These are phyloP conservation scores for Alternaria gansuensis DNA, from an alignment of 2,329 filamentous ascomycete species.

Conservation along the genomic window DNA sequence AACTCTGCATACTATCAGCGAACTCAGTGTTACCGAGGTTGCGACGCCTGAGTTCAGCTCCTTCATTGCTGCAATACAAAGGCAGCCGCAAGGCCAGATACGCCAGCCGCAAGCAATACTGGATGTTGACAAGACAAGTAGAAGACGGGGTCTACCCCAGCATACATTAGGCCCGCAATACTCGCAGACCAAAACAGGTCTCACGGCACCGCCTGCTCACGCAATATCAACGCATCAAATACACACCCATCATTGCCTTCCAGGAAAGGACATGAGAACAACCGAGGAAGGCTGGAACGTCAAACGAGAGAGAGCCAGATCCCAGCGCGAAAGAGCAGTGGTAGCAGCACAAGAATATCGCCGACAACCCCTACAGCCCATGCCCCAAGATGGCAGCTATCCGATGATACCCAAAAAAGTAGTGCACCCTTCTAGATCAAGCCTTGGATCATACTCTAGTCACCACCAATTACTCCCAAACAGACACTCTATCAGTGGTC, in stretches of 20 bases:
- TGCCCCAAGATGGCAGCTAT: slow-evolving; percentile 20
- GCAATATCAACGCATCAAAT: slow-evolving; percentile 14
- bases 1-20: slow-evolving; percentile 44
- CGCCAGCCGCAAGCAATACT: not conserved
- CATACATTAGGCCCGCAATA: slow-evolving; percentile 12
- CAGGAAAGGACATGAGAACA: not conserved
- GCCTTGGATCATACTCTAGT: slow-evolving; percentile 19
- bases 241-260: not conserved
- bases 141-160: slow-evolving; percentile 32
- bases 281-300: slow-evolving; percentile 32
- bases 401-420: slow-evolving; percentile 20
- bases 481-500: slow-evolving; percentile 20
- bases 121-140: slow-evolving; percentile 16
- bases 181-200: slow-evolving; percentile 6
- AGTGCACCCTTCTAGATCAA: slow-evolving; percentile 18
- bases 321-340: slow-evolving; percentile 29
- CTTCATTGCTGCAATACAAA: slow-evolving; percentile 17
- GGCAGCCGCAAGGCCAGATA: slow-evolving; percentile 10
- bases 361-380: slow-evolving; percentile 22
- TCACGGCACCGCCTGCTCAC: slow-evolving; percentile 14
- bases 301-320: slow-evolving; percentile 29
- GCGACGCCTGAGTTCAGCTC: slow-evolving; percentile 23
- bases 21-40: slow-evolving; percentile 32
- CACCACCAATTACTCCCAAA: slow-evolving; percentile 32
- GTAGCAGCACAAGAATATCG: slow-evolving; percentile 22